Conservation (phyloP, 1,284 basidiomycete species). For the Anthracocystis panici-leucophaei region DNA sequence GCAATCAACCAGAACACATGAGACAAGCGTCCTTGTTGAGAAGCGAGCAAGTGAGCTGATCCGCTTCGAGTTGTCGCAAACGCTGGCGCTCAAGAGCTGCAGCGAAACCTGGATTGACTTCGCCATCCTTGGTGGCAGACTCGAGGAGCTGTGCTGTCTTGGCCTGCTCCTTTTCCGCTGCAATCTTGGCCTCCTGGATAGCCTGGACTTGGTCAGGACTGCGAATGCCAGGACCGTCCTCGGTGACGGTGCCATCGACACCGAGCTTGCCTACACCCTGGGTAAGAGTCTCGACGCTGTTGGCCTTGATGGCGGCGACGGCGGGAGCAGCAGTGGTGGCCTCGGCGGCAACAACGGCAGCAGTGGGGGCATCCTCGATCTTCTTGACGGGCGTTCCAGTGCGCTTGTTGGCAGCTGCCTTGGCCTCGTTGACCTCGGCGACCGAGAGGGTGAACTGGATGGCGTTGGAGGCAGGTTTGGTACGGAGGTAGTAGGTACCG, state of each 20-base stretch:
- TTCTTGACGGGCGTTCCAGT: slow-evolving; percentile 19
- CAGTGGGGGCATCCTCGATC: slow-evolving; percentile 16
- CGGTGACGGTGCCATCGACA: slow-evolving; percentile 63
- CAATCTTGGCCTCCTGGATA: slow-evolving; percentile 72
- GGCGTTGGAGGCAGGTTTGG: slow-evolving; percentile 91
- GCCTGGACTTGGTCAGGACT: slow-evolving; percentile 37
- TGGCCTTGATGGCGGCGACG: slow-evolving; percentile 20
- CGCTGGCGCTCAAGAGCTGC: slow-evolving; percentile 81
- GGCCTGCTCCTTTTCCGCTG: slow-evolving; percentile 73
- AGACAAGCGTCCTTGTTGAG: slow-evolving; percentile 78
- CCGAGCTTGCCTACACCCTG: slow-evolving; percentile 61
- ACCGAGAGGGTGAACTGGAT: slow-evolving; percentile 96
- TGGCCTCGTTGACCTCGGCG: slow-evolving; percentile 79
- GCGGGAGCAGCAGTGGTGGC: slow-evolving; percentile 11
- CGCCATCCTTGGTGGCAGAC: slow-evolving; percentile 21
- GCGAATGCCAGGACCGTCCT: slow-evolving; percentile 59
- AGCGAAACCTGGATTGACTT: slow-evolving; percentile 82
- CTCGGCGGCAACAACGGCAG: slow-evolving; percentile 10
- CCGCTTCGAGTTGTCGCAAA: slow-evolving; percentile 83
- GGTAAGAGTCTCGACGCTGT: slow-evolving; percentile 20
- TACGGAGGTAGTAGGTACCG: slow-evolving; percentile 85
- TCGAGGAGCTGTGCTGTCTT: slow-evolving; percentile 39
- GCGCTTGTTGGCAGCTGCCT: slow-evolving; percentile 72
- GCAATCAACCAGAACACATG: slow-evolving; percentile 63
- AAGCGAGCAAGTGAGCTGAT: slow-evolving; percentile 82